Conservation (phyloP, 176 grass and related monocot genomes). For the Triticum urartu region DNA sequence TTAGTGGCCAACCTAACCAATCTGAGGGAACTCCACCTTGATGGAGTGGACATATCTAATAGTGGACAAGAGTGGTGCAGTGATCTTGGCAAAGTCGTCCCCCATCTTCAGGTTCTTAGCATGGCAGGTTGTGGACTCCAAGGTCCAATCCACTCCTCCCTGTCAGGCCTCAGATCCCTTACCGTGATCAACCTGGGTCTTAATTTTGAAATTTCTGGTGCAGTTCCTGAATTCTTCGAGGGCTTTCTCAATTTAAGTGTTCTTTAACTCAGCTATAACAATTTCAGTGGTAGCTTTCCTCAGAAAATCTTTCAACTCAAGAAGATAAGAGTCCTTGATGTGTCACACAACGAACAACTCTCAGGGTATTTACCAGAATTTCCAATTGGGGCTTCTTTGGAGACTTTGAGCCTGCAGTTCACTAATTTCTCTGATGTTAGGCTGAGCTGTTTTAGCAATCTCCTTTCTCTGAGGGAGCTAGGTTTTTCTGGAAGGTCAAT, state of each 20-base stretch:
- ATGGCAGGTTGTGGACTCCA: neutral
- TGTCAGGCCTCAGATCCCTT: slow-evolving; percentile 21
- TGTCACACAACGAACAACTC: slow-evolving; percentile 5
- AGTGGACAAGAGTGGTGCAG: neutral
- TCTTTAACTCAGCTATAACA: slow-evolving; percentile 17
- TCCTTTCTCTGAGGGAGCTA: no score
- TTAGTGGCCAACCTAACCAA: slow-evolving; percentile 35
- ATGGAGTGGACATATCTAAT: neutral
- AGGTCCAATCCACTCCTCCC: slow-evolving; percentile 13
- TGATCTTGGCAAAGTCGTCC: neutral
- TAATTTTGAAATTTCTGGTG: neutral
- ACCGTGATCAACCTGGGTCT: neutral
- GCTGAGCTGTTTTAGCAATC: no score
- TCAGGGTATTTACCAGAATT: neutral
- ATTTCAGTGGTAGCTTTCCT: slow-evolving; percentile 25
- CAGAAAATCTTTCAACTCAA: slow-evolving; percentile 10
- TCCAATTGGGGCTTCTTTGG: neutral
- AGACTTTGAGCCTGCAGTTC: neutral
- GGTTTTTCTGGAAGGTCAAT: neutral
- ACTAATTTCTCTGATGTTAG: no score
- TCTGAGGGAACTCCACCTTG: slow-evolving; percentile 4
- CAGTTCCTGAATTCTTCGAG: neutral
- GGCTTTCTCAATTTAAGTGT: neutral
- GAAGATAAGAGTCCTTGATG: slow-evolving; percentile 31
- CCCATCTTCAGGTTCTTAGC: slow-evolving; percentile 35